Evolutionary conservation across 306 rosid species (phyloP), one percentile per base, ranked within the genome.

Genomic region (Trifolium pratense): DNA sequence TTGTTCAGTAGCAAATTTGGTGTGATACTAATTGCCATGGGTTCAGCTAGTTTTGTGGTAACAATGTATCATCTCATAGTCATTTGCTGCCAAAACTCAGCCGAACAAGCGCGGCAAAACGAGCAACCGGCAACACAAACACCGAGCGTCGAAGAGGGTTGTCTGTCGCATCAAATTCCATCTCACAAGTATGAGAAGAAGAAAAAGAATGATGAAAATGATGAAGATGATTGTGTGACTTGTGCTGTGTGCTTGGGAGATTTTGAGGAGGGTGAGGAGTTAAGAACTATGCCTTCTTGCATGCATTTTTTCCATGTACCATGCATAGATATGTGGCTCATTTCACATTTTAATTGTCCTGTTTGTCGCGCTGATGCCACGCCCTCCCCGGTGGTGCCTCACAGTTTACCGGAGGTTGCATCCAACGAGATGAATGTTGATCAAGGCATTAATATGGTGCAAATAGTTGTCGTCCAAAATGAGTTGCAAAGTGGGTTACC

Each of bases 251-350:
- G 89, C 65, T 78, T 87, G 57, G 78, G 83, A 32, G 88, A 87
- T 9, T 88, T 86, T 71, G 85, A 88, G 23, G 96, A 88, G 0
- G 92, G 84, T 23, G 96, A 90, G 9, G 91, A 83, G 16, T 37
- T 88, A n/a, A 80, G 82, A 34, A 82, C 87, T 3, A 61, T 88
- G 86, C 87, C 86, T 0, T 88, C 76, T 70, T 85, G 91, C 53
- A 29, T 58, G 83, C 93, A 90, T 86, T 79, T 89, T 23, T 90
- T 86, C 74, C 93, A 88, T 9, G 82, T 74, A 1, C 37, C 80
- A 3, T 90, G 92, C 75, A 86, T 90, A 2, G 96, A 90, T 55
- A 73, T 58, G 86, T 90, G 96, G 91, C 86, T 90, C 9, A 23
- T 36, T 61, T 87, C 85, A 1, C 93, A 86, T 55, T 57, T 76